Percentiles rank a stretch among this genome's conserved stretches.
Evolutionary conservation across 257 asterid species (phyloP).

Genomic region (Lavandula angustifolia): DNA sequence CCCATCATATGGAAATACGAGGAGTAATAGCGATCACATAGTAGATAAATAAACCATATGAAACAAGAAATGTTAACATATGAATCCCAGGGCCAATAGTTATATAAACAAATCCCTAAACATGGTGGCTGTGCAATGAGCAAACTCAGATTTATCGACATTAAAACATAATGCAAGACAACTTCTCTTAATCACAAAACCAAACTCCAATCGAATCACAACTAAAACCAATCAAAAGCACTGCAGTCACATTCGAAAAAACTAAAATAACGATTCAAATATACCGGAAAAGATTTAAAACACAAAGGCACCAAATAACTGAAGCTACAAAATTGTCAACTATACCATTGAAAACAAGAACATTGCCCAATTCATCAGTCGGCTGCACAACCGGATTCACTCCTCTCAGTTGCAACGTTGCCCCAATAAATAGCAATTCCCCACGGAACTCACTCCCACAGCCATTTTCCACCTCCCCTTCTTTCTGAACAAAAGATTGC

Average conservation of each 20-base stretch:
- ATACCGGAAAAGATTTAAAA: background rate
- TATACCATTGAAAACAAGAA: slow-evolving; percentile 89
- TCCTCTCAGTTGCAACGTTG: slow-evolving; percentile 92
- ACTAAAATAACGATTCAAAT: background rate
- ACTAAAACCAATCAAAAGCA: slow-evolving; percentile 7
- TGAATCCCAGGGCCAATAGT: background rate
- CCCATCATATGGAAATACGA: background rate
- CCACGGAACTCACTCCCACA: slow-evolving; percentile 35
- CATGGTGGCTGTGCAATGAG: background rate
- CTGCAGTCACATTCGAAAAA: background rate
- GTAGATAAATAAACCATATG: background rate
- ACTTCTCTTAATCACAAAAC: slow-evolving; percentile 5
- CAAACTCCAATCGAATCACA: background rate
- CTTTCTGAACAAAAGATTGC: slow-evolving; percentile 36
- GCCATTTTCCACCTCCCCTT: slow-evolving; percentile 36
- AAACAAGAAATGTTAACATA: background rate
- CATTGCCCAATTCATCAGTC: slow-evolving; percentile 65
- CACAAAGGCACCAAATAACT: background rate
- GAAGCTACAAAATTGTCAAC: background rate
- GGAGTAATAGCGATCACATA: background rate
- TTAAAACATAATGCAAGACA: slow-evolving; percentile 6
- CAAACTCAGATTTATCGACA: background rate
- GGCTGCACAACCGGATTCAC: slow-evolving; percentile 70
- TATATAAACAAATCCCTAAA: background rate
- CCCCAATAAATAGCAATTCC: slow-evolving; percentile 69